These are phyloP conservation scores for Serpula lacrymans DNA, from an alignment of 768 basidiomycete species.

Conservation along the genomic window DNA sequence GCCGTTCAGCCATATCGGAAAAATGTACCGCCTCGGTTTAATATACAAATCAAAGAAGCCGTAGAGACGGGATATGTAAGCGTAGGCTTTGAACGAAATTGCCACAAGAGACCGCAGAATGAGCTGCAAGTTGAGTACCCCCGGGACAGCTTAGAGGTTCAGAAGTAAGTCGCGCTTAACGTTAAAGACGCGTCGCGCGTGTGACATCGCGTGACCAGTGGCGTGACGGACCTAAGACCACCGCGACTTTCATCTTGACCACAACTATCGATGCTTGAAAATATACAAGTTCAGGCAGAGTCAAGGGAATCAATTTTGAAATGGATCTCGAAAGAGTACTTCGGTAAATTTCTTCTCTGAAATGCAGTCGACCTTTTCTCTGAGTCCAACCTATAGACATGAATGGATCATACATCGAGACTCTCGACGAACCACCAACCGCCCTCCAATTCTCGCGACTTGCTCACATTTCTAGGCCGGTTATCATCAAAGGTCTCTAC, in stretches of 20 bases:
- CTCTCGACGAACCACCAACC: conserved; percentile 54
- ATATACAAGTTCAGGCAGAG: no score
- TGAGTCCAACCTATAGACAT: conserved; percentile 38
- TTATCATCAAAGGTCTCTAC: conserved; percentile 64
- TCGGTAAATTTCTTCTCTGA: conserved; percentile 16
- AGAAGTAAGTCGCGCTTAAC: no score
- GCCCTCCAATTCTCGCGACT: conserved; percentile 68
- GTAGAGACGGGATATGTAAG: no score
- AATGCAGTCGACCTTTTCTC: neutral
- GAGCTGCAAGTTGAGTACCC: no score
- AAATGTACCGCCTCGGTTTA: no score
- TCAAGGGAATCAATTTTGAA: no score
- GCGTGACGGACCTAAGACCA: conserved; percentile 1
- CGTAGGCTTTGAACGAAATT: no score
- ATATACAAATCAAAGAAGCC: no score
- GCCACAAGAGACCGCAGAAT: no score
- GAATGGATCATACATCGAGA: conserved; percentile 52
- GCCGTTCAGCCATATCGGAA: conserved; percentile 21
- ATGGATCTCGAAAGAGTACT: conserved; percentile 39
- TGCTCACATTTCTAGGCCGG: conserved; percentile 67
- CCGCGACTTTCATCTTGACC: conserved; percentile 4
- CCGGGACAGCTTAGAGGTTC: no score
- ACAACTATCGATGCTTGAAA: no score
- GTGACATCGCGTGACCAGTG: conserved; percentile 6
- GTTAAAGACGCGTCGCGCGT: conserved; percentile 26